Evolutionary conservation across 352 stramenopile species (phyloP), one percentile per base, ranked within the genome.

Genomic region (Phytophthora constricta): DNA sequence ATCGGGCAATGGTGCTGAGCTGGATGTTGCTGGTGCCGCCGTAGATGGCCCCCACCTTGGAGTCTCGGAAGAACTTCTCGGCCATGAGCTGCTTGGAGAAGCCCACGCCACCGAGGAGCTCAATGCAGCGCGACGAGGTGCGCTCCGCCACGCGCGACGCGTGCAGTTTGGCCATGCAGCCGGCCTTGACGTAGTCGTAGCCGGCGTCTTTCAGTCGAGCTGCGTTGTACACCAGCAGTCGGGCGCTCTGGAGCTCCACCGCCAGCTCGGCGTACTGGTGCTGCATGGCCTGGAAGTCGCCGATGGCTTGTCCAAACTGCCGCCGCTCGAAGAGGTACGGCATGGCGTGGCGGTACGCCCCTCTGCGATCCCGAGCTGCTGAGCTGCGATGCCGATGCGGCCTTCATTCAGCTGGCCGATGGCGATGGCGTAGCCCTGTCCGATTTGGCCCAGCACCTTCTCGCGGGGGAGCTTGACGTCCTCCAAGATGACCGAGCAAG

Each of bases 61-160:
- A 97, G 82, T 98, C 96, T 63, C 96, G 83, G 77, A 92, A 98
- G 65, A 97, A 98, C 66, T 98, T 98, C 69, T 98, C 95, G 5
- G 88, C 91, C 48, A 97, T 63, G 25, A 97, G 74, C 37, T 96
- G 85, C 65, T 96, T 91, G 8, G 90, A 97, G 68, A 98, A 98
- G 8, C 94, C 96, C 26, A 98, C 82, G 19, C 94, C 94, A 31
- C 96, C 96, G 11, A 98, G 63, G 70, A 94, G 82, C 73, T 98
- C 92, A 42, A 98, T 98, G 59, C 84, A 96, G 73, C 97, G 95
- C 45, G 86, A 97, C 13, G 93, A 86, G 9, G 87, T 89, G 47
- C 85, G 87, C 73, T 98, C 93, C 4, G 93, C 91, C n/a, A 98
- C 92, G 49, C 97, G 89, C 28, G 87, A 96, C 26, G 90, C 84